Conservation (phyloP, 2,329 filamentous ascomycete genomes). For the Trichoderma asperellum region DNA sequence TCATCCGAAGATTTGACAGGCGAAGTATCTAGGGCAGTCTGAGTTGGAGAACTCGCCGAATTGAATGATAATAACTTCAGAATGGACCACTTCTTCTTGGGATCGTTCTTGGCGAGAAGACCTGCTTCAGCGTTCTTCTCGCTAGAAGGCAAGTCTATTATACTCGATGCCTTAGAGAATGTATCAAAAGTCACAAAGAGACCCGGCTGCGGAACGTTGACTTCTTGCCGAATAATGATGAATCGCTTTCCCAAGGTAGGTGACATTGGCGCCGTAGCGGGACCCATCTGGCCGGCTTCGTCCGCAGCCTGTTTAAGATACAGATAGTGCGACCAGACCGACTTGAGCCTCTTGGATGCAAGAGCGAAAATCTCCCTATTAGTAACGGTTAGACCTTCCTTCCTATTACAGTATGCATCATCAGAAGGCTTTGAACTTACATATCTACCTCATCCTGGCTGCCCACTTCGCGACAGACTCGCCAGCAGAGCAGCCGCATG, state of each 20-base stretch:
- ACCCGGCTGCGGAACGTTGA: conserved; percentile 52
- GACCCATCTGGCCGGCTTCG: conserved; percentile 54
- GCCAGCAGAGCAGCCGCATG: conserved; percentile 89
- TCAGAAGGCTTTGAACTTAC: conserved; percentile 53
- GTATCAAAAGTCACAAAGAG: conserved; percentile 57
- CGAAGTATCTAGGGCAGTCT: not conserved
- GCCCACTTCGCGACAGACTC: conserved; percentile 76
- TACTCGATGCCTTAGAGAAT: conserved; percentile 40
- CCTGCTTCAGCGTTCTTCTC: conserved; percentile 37
- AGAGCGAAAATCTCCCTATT: conserved; percentile 69
- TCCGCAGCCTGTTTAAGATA: conserved; percentile 72
- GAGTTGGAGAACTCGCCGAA: conserved; percentile 27
- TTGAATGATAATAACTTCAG: conserved; percentile 64
- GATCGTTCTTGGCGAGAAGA: conserved; percentile 42
- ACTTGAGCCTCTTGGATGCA: conserved; percentile 69
- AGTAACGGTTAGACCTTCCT: conserved; percentile 34
- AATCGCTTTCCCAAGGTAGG: conserved; percentile 85
- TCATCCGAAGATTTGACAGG: conserved; percentile 42
- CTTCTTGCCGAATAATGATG: conserved; percentile 84
- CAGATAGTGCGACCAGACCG: conserved; percentile 78
- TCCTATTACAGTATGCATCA: conserved; percentile 2
- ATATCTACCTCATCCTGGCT: conserved; percentile 65
- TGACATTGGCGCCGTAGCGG: conserved; percentile 79
- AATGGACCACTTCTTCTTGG: conserved; percentile 66
- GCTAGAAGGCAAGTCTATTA: conserved; percentile 32